A percentile compares a stretch with the other conserved stretches of the same genome.
phyloP scores from a whole-genome alignment of 306 rosid species.

The Astragalus glycyphyllos region DNA sequence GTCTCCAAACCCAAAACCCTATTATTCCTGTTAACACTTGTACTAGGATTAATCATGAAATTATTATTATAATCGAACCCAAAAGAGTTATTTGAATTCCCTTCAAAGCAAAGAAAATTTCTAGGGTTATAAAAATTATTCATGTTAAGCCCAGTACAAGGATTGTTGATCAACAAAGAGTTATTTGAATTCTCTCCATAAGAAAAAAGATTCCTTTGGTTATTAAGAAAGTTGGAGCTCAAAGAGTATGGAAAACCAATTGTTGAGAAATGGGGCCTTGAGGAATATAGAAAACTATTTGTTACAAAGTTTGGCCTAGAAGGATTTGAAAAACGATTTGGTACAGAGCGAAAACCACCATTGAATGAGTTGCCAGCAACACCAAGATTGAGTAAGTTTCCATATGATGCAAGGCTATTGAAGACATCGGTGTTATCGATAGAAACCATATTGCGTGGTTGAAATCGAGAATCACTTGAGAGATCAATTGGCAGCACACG shows the following conservation, averaged over 20 bases:
- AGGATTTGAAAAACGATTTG: too few relatives aligned
- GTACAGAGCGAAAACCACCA: neutral
- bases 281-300: constrained; percentile 35
- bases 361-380: constrained; percentile 2
- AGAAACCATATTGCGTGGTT: too few relatives aligned
- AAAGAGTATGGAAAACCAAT: neutral
- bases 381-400: neutral
- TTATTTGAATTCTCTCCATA: constrained; percentile 9
- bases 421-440: too few relatives aligned
- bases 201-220: neutral
- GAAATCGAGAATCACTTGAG: too few relatives aligned
- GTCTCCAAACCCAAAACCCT: neutral
- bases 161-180: neutral
- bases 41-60: too few relatives aligned
- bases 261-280: neutral
- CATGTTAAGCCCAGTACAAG: constrained; percentile 7
- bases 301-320: neutral
- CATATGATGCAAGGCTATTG: too few relatives aligned
- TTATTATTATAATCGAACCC: too few relatives aligned
- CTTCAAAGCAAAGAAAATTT: too few relatives aligned
- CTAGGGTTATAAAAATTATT: too few relatives aligned
- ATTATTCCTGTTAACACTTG: neutral
- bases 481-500: too few relatives aligned
- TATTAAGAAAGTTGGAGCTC: neutral
- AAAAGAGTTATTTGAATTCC: too few relatives aligned